phyloP scores from a whole-genome alignment of 805 yeast species.

The Grigorovia jiainica region DNA sequence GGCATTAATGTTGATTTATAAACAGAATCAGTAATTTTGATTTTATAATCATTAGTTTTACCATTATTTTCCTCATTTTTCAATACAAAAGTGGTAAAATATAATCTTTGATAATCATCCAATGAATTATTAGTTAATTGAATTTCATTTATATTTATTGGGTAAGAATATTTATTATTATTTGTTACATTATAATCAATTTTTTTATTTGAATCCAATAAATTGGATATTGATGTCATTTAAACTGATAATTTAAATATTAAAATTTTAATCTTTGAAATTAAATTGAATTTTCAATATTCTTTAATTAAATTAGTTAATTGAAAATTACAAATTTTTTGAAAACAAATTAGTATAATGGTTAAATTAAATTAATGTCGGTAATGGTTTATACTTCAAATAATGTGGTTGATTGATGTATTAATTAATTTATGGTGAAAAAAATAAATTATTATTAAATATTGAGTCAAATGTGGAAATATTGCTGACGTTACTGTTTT shows the following conservation, averaged over 20 bases:
- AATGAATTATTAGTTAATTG: conserved; percentile 2
- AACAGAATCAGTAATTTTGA: background rate
- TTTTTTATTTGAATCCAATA: background rate
- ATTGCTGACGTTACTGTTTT: no score
- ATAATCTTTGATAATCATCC: conserved; percentile 3
- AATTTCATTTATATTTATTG: background rate
- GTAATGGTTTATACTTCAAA: no score
- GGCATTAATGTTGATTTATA: background rate
- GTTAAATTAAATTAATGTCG: no score
- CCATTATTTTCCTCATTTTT: background rate
- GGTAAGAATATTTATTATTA: background rate
- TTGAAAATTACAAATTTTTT: background rate
- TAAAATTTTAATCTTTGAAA: background rate
- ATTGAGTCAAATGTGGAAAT: no score
- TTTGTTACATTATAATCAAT: background rate
- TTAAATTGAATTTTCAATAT: background rate
- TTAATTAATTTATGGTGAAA: no score
- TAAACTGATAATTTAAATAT: background rate
- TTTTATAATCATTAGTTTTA: background rate
- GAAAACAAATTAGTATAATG: background rate
- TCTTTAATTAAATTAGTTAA: background rate
- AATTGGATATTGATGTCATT: background rate
- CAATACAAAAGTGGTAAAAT: background rate
- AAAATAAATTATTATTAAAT: no score
- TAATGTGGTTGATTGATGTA: no score